Percentiles rank a stretch among this genome's conserved stretches.
Evolutionary conservation across 2,329 filamentous ascomycete species (phyloP).

Genomic region (Talaromyces amestolkiae): DNA sequence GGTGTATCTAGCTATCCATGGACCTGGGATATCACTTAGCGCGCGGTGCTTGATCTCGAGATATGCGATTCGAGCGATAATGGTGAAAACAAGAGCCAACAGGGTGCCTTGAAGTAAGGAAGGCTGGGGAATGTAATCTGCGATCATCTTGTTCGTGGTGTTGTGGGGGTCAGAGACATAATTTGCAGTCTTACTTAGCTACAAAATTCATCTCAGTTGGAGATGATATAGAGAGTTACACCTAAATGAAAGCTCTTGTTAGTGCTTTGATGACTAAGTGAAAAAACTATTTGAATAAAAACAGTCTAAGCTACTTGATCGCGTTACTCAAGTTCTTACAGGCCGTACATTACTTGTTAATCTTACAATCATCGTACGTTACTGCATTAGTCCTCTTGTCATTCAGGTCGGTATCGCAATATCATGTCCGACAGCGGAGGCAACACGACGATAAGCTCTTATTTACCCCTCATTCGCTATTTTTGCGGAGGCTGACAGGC

Average conservation of each 20-base stretch:
- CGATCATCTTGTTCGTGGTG: background rate
- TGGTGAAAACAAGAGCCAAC: background rate
- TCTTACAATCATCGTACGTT: background rate
- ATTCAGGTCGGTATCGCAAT: background rate
- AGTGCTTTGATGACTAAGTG: background rate
- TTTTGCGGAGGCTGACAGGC: background rate
- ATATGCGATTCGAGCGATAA: background rate
- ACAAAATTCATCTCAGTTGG: too few relatives aligned
- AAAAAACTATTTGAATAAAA: background rate
- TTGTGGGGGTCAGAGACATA: background rate
- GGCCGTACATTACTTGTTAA: background rate
- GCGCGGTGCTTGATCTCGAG: constrained; percentile 12
- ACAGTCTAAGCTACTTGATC: background rate
- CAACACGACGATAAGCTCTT: background rate
- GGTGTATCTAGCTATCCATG: constrained; percentile 9
- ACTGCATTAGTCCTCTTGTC: background rate
- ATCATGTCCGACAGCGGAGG: background rate
- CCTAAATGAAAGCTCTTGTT: background rate
- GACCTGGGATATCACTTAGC: constrained; percentile 4
- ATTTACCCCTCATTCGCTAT: background rate
- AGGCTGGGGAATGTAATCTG: background rate
- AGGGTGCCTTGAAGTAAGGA: background rate
- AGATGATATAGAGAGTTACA: background rate
- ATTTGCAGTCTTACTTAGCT: background rate
- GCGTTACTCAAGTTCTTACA: background rate